phyloP scores from a whole-genome alignment of 192 early-diverging fungal species.

The Coemansia biformis region DNA sequence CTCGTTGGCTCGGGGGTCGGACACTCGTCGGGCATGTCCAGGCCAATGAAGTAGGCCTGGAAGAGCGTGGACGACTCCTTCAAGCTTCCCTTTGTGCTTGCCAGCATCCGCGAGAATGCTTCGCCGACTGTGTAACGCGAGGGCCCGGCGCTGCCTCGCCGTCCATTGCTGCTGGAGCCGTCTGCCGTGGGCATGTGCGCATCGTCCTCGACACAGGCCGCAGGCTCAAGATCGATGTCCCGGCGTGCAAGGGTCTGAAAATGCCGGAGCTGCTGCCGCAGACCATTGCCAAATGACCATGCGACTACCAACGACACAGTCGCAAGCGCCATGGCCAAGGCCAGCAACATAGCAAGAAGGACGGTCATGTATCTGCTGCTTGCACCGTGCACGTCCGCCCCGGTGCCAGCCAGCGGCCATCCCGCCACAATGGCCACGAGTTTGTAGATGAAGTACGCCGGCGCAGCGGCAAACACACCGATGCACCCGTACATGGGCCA shows the following conservation, averaged over 20 bases:
- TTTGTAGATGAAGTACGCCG: conserved; percentile 37
- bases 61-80: conserved; percentile 27
- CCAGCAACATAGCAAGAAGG: conserved; percentile 18
- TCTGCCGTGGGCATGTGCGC: not conserved
- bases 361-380: conserved; percentile 18
- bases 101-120: conserved; percentile 6
- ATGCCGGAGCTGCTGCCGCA: conserved; percentile 20
- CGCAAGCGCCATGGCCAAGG: conserved; percentile 13
- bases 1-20: not conserved
- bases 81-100: conserved; percentile 21
- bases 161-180: not conserved
- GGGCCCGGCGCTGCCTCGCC: not conserved
- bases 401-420: not conserved
- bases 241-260: conserved; percentile 27
- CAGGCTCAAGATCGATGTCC: conserved; percentile 19
- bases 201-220: not conserved
- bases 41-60: conserved; percentile 26
- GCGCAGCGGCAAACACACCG: conserved; percentile 4
- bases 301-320: conserved; percentile 9
- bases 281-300: conserved; percentile 23
- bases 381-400: conserved; percentile 1
- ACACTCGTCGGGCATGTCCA: conserved; percentile 3
- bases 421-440: conserved; percentile 18
- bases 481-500: conserved; percentile 33
- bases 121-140: not conserved